A percentile compares a stretch with the other conserved stretches of the same genome.
These are phyloP conservation scores for Plasmopara halstedii DNA, from an alignment of 352 stramenopile species.

Conservation along the genomic window DNA sequence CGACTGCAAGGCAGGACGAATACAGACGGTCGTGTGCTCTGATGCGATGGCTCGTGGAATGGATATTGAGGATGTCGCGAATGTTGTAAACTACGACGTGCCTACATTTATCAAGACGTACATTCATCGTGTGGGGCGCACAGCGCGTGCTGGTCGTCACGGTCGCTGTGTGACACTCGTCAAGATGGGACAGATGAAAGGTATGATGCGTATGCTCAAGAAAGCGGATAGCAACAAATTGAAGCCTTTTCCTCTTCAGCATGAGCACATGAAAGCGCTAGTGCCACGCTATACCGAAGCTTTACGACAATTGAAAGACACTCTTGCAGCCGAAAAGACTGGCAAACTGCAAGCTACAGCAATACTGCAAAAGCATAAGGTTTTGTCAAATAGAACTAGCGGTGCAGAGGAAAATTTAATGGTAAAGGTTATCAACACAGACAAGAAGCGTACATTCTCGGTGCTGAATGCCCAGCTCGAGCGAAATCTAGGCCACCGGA, in stretches of 20 bases:
- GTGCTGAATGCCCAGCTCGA: slow-evolving; percentile 54
- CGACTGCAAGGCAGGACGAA: slow-evolving; percentile 56
- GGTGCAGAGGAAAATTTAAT: slow-evolving; percentile 8
- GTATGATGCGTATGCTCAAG: slow-evolving; percentile 73
- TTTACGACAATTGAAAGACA: slow-evolving; percentile 69
- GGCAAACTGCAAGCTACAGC: slow-evolving; percentile 53
- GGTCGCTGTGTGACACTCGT: slow-evolving; percentile 74
- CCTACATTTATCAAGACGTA: slow-evolving; percentile 90
- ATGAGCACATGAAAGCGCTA: slow-evolving; percentile 75
- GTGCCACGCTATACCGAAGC: slow-evolving; percentile 63
- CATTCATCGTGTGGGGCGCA: slow-evolving; percentile 81
- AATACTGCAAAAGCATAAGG: slow-evolving; percentile 22
- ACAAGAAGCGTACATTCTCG: slow-evolving; percentile 57
- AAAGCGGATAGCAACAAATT: slow-evolving; percentile 78
- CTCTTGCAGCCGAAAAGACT: slow-evolving; percentile 65
- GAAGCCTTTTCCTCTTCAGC: slow-evolving; percentile 48
- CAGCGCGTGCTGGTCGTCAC: slow-evolving; percentile 68
- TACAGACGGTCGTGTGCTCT: slow-evolving; percentile 85
- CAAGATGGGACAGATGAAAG: slow-evolving; percentile 78
- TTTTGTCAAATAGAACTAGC: slow-evolving; percentile 1
- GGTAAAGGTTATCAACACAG: slow-evolving; percentile 22
- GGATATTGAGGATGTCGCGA: slow-evolving; percentile 87
- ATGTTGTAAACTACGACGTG: slow-evolving; percentile 94
- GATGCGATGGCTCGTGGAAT: slow-evolving; percentile 92
- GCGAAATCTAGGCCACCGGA: slow-evolving; percentile 36